Percentiles rank a stretch among this genome's conserved stretches.
Conservation (phyloP, 768 basidiomycete genomes). For the Pleurotus tuber-regium region DNA sequence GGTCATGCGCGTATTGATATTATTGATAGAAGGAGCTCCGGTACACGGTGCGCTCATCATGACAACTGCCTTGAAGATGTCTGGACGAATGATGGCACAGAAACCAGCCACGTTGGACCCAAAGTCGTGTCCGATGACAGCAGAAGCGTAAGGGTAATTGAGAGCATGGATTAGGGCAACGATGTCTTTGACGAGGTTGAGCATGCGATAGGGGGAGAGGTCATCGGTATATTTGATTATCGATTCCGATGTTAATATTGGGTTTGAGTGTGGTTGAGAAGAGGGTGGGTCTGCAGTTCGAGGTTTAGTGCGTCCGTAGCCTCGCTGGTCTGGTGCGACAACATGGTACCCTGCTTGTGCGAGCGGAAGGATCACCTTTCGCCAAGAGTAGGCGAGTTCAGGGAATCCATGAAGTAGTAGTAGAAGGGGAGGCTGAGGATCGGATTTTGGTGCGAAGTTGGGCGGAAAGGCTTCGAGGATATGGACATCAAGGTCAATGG, state of each 20-base stretch:
- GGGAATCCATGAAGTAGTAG: slow-evolving; percentile 67
- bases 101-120: slow-evolving; percentile 53
- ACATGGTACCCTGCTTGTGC: slow-evolving; percentile 52
- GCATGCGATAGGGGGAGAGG: slow-evolving; percentile 44
- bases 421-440: slow-evolving; percentile 39
- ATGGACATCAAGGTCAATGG: slow-evolving; percentile 4
- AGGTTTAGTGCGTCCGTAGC: slow-evolving; percentile 43
- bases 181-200: slow-evolving; percentile 52
- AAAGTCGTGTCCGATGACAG: slow-evolving; percentile 62
- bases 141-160: slow-evolving; percentile 41
- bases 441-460: slow-evolving; percentile 6
- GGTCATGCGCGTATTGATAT: slow-evolving; percentile 7
- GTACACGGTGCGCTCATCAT: slow-evolving; percentile 60
- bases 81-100: slow-evolving; percentile 53
- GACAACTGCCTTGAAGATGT: slow-evolving; percentile 53
- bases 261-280: slow-evolving; percentile 1
- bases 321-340: slow-evolving; percentile 61
- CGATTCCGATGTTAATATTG: no score
- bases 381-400: slow-evolving; percentile 65
- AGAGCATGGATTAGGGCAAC: slow-evolving; percentile 50
- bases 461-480: slow-evolving; percentile 28
- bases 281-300: slow-evolving; percentile 11
- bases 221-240: slow-evolving; percentile 45
- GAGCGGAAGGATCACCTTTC: slow-evolving; percentile 53
- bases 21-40: slow-evolving; percentile 36